Evolutionary conservation across 768 basidiomycete species (phyloP), one percentile per base, ranked within the genome.

Genomic region (Cystofilobasidium bisporidii): DNA sequence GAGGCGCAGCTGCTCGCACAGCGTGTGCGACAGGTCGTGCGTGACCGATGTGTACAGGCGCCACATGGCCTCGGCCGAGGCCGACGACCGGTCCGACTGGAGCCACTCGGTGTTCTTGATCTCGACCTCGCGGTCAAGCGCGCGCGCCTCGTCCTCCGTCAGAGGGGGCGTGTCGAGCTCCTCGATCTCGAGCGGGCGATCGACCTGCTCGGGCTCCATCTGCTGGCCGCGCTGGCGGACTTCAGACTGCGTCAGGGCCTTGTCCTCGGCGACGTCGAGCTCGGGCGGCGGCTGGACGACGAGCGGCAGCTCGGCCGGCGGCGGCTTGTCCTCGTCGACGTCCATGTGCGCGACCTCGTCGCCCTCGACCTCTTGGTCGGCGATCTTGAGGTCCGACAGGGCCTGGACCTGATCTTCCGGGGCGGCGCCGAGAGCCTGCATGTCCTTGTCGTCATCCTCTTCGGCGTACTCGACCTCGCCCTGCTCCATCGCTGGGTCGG

Each of bases 1-100:
- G 40, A 98, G 87, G 30, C 96, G 88, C 22, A 98, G 84, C 75
- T 97, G 93, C 78, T 98, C 96, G 74, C 93, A 98, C 26, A 99
- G 84, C 2, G 86, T 82, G 72, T 89, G 89, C 1, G 96, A 88
- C 48, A 99, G 84, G 69, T 94, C 87, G 64, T 89, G 86, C 0
- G 96, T 98, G 71, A 96, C 80, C 3, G 87, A 86, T 72, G 89
- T 87, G 78, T 99, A 99, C 20, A 86, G 80, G 17, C 87, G 85
- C 96, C 96, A 99, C n/a, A 94, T 82, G 63, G 83, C 83, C 71
- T 87, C 86, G 0, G 87, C 85, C 9, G 79, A 79, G 56, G 79
- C 76, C 28, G 79, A 76, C 3, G 84, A 81, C 71, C 85, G 83
- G 60, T 84, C 85, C 20, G 79, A 76, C 3, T 81, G 78, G 69